These are phyloP conservation scores for Metschnikowia anglica DNA, from an alignment of 805 yeast species.

Conservation along the genomic window DNA sequence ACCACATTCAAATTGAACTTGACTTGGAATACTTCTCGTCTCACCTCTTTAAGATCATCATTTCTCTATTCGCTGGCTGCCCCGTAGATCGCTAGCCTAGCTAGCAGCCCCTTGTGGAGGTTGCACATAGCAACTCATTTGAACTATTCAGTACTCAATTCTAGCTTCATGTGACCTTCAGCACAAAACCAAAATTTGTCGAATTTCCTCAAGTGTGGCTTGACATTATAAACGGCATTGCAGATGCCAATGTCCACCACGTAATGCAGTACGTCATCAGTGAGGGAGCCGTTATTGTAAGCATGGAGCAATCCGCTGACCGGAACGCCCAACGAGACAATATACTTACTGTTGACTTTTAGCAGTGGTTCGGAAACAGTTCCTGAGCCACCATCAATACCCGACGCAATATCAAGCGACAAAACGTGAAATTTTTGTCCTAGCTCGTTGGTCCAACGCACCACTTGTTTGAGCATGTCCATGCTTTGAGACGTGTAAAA, in stretches of 20 bases:
- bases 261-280: conserved; percentile 52
- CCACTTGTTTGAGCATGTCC: conserved; percentile 41
- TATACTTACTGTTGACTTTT: conserved; percentile 50
- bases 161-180: conserved; percentile 22
- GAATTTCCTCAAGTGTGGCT: conserved; percentile 43
- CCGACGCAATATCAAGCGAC: conserved; percentile 80
- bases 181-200: conserved; percentile 47
- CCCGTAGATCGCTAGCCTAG: no score
- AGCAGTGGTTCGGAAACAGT: conserved; percentile 31
- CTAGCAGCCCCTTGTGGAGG: not conserved
- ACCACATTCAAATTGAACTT: no score
- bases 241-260: conserved; percentile 75
- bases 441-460: conserved; percentile 65
- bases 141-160: conserved; percentile 1
- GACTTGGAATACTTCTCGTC: no score
- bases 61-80: no score
- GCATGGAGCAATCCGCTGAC: conserved; percentile 60
- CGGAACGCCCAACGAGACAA: conserved; percentile 74
- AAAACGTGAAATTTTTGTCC: conserved; percentile 44
- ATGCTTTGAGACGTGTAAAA: conserved; percentile 39
- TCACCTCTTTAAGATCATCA: no score
- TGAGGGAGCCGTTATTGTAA: conserved; percentile 49
- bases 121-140: not conserved
- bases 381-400: conserved; percentile 83
- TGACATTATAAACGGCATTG: conserved; percentile 45